Evolutionary conservation across 176 grass and related monocot species (phyloP).

Genomic region (Oryza coarctata): DNA sequence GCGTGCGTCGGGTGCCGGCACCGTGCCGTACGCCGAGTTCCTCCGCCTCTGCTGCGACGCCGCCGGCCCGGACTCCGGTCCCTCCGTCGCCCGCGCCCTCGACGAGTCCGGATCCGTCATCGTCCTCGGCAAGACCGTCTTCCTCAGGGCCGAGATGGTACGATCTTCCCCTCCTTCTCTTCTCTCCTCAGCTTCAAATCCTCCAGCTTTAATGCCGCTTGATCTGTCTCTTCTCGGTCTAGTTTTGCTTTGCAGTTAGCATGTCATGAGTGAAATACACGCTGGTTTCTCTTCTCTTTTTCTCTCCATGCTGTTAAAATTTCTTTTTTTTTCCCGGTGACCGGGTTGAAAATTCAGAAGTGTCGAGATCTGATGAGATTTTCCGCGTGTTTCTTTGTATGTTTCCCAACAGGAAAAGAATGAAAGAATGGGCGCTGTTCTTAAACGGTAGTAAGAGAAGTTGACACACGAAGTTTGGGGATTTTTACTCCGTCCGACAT

Average conservation of each 20-base stretch:
- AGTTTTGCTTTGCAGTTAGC: slow-evolving; percentile 50
- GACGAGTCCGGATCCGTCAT: slow-evolving; percentile 88
- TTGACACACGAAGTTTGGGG: slow-evolving; percentile 56
- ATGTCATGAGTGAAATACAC: slow-evolving; percentile 47
- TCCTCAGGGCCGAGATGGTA: slow-evolving; percentile 94
- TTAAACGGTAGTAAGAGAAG: slow-evolving; percentile 71
- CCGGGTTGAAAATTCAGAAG: slow-evolving; percentile 58
- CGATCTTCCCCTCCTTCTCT: background rate
- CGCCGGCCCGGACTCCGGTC: slow-evolving; percentile 38
- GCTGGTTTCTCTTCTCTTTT: slow-evolving; percentile 41
- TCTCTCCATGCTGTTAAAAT: slow-evolving; percentile 26
- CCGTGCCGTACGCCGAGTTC: slow-evolving; percentile 65
- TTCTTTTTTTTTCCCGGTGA: slow-evolving; percentile 47
- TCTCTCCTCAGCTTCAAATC: background rate
- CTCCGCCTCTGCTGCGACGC: slow-evolving; percentile 69
- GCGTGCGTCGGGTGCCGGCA: slow-evolving; percentile 43
- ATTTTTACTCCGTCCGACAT: slow-evolving; percentile 70
- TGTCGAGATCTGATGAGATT: slow-evolving; percentile 75
- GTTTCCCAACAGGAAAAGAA: slow-evolving; percentile 82
- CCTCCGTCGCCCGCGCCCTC: slow-evolving; percentile 73
- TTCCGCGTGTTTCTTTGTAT: slow-evolving; percentile 87
- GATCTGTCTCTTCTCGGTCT: slow-evolving; percentile 25
- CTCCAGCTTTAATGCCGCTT: slow-evolving; percentile 27
- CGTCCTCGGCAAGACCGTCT: slow-evolving; percentile 75
- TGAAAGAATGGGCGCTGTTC: slow-evolving; percentile 74